phyloP scores from a whole-genome alignment of 768 basidiomycete species.

The Megacollybia marginata region DNA sequence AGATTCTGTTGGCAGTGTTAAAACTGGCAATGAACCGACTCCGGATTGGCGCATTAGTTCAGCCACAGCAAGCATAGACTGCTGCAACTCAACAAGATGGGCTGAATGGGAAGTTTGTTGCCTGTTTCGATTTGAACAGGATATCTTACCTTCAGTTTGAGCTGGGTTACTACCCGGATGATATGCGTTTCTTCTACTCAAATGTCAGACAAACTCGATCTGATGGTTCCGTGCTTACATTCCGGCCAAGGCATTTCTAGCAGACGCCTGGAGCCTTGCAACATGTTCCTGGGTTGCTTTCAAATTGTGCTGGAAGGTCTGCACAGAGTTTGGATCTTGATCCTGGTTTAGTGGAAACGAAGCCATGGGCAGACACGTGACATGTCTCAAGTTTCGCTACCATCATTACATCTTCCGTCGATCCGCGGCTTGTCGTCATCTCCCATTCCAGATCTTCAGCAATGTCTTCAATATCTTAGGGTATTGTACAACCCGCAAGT shows the following conservation, averaged over 20 bases:
- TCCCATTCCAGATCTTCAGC: conserved; percentile 19
- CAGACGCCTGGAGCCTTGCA: conserved; percentile 37
- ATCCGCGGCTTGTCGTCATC: no score
- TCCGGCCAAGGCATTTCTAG: conserved; percentile 38
- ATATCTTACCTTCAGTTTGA: conserved; percentile 43
- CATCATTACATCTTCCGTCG: no score
- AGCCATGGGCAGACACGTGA: neutral
- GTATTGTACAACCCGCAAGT: conserved; percentile 55
- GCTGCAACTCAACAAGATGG: conserved; percentile 43
- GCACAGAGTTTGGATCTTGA: conserved; percentile 51
- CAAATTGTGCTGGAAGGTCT: conserved; percentile 54
- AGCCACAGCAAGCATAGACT: conserved; percentile 35
- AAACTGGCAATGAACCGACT: conserved; percentile 58
- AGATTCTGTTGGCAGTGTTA: conserved; percentile 16
- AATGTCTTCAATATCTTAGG: conserved; percentile 42
- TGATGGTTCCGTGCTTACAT: conserved; percentile 35
- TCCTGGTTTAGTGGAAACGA: neutral
- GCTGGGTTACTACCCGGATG: conserved; percentile 44
- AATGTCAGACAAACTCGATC: neutral
- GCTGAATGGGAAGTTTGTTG: conserved; percentile 24
- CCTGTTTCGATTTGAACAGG: neutral
- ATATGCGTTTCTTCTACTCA: conserved; percentile 52
- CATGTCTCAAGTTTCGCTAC: no score
- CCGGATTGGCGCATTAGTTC: conserved; percentile 50
- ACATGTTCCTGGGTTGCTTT: conserved; percentile 42